These are phyloP conservation scores for Phytopythium helicoides DNA, from an alignment of 352 stramenopile species.

Conservation along the genomic window DNA sequence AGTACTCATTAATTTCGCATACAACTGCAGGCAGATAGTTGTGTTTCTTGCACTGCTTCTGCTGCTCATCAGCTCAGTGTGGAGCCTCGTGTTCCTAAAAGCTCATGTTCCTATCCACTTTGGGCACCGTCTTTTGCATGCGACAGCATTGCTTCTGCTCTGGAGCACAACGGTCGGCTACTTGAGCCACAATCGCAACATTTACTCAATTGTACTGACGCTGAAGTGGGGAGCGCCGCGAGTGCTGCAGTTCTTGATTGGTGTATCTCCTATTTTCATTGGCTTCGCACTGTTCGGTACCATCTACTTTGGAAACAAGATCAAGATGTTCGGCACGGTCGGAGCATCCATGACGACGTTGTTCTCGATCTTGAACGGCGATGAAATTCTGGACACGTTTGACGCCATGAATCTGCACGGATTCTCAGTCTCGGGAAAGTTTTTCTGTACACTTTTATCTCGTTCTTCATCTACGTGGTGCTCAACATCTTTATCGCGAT, in stretches of 20 bases:
- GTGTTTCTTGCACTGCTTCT: constrained; percentile 49
- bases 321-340: constrained; percentile 72
- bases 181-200: constrained; percentile 81
- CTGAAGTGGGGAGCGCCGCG: constrained; percentile 76
- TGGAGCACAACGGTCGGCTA: constrained; percentile 86
- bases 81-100: constrained; percentile 71
- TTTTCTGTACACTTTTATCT: constrained; percentile 89
- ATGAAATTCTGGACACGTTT: constrained; percentile 91
- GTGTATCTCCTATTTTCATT: constrained; percentile 86
- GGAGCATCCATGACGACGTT: constrained; percentile 74
- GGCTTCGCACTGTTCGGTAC: constrained; percentile 88
- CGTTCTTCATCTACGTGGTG: constrained; percentile 93
- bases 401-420: constrained; percentile 72
- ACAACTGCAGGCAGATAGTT: constrained; percentile 46
- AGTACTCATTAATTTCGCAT: not conserved
- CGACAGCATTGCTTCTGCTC: constrained; percentile 65
- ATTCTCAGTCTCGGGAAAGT: constrained; percentile 69
- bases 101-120: constrained; percentile 74
- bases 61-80: constrained; percentile 58
- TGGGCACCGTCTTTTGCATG: constrained; percentile 72
- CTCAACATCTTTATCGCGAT: constrained; percentile 93
- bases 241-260: constrained; percentile 85
- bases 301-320: constrained; percentile 84
- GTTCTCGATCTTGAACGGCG: constrained; percentile 90
- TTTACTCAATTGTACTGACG: constrained; percentile 91